These are phyloP conservation scores for Vanderwaltozyma verrucispora DNA, from an alignment of 805 yeast genomes.

Conservation along the genomic window DNA sequence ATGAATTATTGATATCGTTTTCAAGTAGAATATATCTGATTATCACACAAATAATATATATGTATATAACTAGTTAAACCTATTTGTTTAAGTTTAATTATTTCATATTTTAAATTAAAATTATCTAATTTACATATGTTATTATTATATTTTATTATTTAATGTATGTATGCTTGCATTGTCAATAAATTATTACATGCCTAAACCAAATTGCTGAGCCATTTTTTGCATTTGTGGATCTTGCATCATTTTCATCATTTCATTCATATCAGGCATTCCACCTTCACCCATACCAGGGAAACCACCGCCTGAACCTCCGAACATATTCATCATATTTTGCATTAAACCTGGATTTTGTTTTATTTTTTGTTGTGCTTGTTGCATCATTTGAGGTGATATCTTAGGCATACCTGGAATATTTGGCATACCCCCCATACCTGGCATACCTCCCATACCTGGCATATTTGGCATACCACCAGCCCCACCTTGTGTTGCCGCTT, in stretches of 20 bases:
- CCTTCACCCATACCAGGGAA: conserved; percentile 31
- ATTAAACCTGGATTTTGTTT: conserved; percentile 68
- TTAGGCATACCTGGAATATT: conserved; percentile 43
- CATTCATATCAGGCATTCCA: conserved; percentile 61
- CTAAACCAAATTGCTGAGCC: conserved; percentile 41
- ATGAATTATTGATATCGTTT: too few species aligned
- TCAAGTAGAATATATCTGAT: too few species aligned
- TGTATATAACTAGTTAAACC: too few species aligned
- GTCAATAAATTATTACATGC: conserved; percentile 8
- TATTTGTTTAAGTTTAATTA: too few species aligned
- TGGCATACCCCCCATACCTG: conserved; percentile 55
- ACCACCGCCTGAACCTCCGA: conserved; percentile 47
- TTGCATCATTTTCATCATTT: conserved; percentile 52
- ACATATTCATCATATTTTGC: conserved; percentile 62
- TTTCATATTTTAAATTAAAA: too few species aligned
- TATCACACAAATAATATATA: too few species aligned
- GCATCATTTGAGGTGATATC: conserved; percentile 32
- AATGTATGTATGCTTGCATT: too few species aligned
- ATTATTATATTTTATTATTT: too few species aligned
- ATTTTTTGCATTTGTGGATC: conserved; percentile 37
- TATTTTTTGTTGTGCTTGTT: conserved; percentile 48
- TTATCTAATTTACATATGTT: not conserved
- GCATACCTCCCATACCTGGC: conserved; percentile 48
- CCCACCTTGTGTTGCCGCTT: conserved; percentile 33
- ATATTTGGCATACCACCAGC: conserved; percentile 52